Percentiles rank a stretch among this genome's conserved stretches.
phyloP scores from a whole-genome alignment of 2,329 filamentous ascomycete species.

The Aspergillus sp. region DNA sequence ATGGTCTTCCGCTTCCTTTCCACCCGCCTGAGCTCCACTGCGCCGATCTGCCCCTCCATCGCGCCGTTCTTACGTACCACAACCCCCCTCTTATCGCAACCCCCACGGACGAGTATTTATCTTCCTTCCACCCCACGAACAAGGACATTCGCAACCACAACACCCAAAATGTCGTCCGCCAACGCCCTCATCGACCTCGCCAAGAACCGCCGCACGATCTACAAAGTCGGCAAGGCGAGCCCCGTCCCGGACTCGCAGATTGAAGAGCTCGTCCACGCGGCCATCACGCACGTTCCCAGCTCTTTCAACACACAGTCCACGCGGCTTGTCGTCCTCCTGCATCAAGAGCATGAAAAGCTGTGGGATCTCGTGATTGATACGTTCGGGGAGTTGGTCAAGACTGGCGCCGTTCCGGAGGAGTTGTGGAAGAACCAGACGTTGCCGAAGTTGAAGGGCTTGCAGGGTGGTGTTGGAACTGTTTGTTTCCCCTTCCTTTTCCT shows the following conservation, averaged over 20 bases:
- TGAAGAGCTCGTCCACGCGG: constrained; percentile 31
- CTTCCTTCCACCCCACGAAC: constrained; percentile 24
- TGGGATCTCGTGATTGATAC: constrained; percentile 65
- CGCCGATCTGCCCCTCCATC: background rate
- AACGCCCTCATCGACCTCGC: constrained; percentile 23
- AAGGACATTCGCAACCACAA: constrained; percentile 12
- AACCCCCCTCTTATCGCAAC: background rate
- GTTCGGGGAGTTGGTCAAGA: constrained; percentile 61
- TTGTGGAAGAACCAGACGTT: constrained; percentile 45
- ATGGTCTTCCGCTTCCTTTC: background rate
- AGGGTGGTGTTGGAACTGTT: constrained; percentile 67
- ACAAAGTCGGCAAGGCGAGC: constrained; percentile 26
- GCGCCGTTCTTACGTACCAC: background rate
- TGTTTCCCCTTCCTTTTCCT: constrained; percentile 20
- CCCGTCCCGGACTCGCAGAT: constrained; percentile 30
- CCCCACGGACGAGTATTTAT: background rate
- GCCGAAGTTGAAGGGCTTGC: constrained; percentile 52
- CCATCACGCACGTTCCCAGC: constrained; percentile 62
- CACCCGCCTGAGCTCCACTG: background rate
- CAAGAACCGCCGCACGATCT: constrained; percentile 29
- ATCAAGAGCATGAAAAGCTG: constrained; percentile 75
- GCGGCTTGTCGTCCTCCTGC: constrained; percentile 68
- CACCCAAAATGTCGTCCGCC: constrained; percentile 6
- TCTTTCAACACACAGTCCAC: constrained; percentile 86
- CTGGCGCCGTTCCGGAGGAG: constrained; percentile 39